phyloP scores from a whole-genome alignment of 176 grass and related monocot species.

The Hordeum marinum region DNA sequence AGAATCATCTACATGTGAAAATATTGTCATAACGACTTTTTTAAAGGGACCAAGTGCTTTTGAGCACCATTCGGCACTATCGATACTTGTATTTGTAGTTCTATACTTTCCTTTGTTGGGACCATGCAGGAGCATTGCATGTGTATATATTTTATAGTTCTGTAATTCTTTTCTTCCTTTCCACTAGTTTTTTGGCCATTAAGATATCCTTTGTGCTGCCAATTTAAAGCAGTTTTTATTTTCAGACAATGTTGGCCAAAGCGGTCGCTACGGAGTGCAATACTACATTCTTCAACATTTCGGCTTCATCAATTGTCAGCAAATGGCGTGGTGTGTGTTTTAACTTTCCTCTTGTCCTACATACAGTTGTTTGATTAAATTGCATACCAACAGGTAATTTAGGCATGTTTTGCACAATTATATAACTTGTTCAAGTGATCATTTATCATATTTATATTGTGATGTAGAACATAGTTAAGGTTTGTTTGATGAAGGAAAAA shows the following conservation, averaged over 20 bases:
- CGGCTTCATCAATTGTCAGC: constrained; percentile 95
- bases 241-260: constrained; percentile 96
- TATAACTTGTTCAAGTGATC: neutral
- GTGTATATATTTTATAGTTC: neutral
- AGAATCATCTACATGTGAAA: too few species aligned
- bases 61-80: neutral
- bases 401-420: neutral
- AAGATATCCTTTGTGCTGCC: neutral
- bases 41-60: neutral
- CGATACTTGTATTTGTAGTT: neutral
- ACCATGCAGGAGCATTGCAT: too few species aligned
- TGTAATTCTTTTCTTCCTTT: neutral
- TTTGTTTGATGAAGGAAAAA: neutral
- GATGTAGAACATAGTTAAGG: neutral
- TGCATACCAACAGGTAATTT: neutral
- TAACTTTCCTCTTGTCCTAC: neutral
- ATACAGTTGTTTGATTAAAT: neutral
- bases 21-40: neutral
- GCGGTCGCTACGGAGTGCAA: constrained; percentile 91
- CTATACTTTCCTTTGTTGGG: too few species aligned
- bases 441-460: neutral
- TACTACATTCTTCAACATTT: constrained; percentile 99
- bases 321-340: constrained; percentile 78
- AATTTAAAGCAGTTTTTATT: constrained; percentile 9
- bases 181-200: neutral